These are phyloP conservation scores for Carex arenaria DNA, from an alignment of 202 grass and related monocot species.

Conservation along the genomic window DNA sequence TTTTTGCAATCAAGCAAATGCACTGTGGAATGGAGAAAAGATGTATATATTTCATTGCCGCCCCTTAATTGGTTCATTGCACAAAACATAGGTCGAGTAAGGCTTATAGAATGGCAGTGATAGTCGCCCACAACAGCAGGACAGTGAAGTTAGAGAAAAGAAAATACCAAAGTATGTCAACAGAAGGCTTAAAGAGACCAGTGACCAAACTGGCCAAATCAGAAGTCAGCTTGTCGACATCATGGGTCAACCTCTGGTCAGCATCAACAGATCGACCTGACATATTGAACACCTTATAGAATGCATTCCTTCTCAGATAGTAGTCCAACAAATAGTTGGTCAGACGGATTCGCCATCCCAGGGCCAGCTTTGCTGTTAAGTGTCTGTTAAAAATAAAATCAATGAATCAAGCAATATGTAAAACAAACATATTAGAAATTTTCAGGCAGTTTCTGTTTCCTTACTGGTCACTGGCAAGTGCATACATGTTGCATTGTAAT, in stretches of 20 bases:
- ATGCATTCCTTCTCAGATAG: slow-evolving; percentile 95
- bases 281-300: slow-evolving; percentile 99
- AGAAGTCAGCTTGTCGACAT: slow-evolving; percentile 91
- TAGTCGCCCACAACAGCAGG: not conserved
- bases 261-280: slow-evolving; percentile 82
- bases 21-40: not conserved
- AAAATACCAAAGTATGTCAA: slow-evolving; percentile 96
- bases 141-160: not conserved
- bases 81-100: not conserved
- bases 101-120: not conserved
- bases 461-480: not conserved
- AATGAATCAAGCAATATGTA: slow-evolving; percentile 28
- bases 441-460: not conserved
- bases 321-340: slow-evolving; percentile 85
- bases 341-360: slow-evolving; percentile 94
- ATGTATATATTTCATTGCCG: not conserved
- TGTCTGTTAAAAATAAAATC: slow-evolving; percentile 47
- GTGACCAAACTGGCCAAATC: slow-evolving; percentile 96
- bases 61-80: not conserved
- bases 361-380: slow-evolving; percentile 77
- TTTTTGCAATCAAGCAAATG: not conserved
- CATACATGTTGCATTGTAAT: not conserved
- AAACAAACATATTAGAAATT: slow-evolving; percentile 12
- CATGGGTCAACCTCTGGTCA: slow-evolving; percentile 88
- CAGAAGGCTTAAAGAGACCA: slow-evolving; percentile 92